Evolutionary conservation across 306 rosid species (phyloP).

Genomic region (Ochetophila trinervis): DNA sequence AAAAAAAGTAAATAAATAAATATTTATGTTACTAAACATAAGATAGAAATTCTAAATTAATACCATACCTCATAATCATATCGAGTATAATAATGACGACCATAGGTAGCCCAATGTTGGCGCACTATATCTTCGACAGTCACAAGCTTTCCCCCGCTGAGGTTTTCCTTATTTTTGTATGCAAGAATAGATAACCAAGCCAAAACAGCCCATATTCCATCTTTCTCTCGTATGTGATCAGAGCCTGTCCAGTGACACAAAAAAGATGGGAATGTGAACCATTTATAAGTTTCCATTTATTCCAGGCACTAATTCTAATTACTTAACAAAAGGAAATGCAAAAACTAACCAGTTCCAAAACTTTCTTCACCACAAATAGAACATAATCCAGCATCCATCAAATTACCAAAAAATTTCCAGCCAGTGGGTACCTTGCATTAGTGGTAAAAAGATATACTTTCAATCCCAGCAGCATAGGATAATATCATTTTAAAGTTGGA

Average conservation of each 20-base stretch:
- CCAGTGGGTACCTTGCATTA: constrained; percentile 88
- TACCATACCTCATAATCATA: constrained; percentile 80
- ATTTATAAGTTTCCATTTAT: background rate
- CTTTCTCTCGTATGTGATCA: constrained; percentile 96
- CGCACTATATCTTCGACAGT: constrained; percentile 95
- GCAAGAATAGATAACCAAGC: constrained; percentile 95
- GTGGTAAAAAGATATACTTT: constrained; percentile 14
- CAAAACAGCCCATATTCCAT: constrained; percentile 99
- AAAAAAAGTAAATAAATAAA: constrained; percentile 2
- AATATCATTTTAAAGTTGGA: background rate
- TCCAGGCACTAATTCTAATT: background rate
- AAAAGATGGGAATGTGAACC: constrained; percentile 20
- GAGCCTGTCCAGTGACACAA: constrained; percentile 61
- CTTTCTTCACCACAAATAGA: constrained; percentile 99
- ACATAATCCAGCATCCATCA: constrained; percentile 95
- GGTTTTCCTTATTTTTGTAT: constrained; percentile 72
- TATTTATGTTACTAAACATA: constrained; percentile 1
- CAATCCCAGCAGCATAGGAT: constrained; percentile 8
- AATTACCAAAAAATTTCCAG: constrained; percentile 96
- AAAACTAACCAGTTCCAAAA: constrained; percentile 88
- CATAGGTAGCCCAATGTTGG: constrained; percentile 89
- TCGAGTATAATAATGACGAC: constrained; percentile 96
- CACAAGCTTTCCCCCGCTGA: constrained; percentile 71
- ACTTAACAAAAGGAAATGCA: constrained; percentile 14
- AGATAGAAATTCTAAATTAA: constrained; percentile 13